phyloP scores from a whole-genome alignment of 2,329 filamentous ascomycete genomes.

The Arthroderma sp. region DNA sequence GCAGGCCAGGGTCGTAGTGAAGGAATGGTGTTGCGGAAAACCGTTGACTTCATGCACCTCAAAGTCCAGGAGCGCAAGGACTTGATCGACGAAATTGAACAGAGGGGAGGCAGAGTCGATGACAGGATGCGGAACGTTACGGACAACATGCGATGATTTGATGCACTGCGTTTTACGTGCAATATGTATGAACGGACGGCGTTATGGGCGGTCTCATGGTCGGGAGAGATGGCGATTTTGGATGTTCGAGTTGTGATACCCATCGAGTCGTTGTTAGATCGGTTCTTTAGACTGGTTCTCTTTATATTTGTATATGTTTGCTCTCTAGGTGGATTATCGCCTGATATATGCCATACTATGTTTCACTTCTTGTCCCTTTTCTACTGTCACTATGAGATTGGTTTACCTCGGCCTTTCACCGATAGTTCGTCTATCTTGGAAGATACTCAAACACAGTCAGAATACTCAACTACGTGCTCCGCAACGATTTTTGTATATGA shows the following conservation, averaged over 20 bases:
- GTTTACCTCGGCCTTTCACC: not conserved
- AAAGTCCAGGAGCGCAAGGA: constrained; percentile 48
- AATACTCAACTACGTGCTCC: no score
- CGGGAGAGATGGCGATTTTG: not conserved
- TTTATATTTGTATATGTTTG: not conserved
- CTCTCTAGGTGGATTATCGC: not conserved
- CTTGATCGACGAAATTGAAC: constrained; percentile 49
- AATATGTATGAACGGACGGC: not conserved
- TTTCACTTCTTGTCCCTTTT: no score
- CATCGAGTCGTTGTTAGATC: not conserved
- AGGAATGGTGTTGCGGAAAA: constrained; percentile 64
- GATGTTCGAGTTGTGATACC: not conserved
- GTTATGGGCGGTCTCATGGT: not conserved
- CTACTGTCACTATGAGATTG: not conserved
- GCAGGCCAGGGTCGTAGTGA: constrained; percentile 76
- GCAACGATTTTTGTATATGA: no score
- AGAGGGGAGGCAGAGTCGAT: constrained; percentile 45
- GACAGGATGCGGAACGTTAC: constrained; percentile 25
- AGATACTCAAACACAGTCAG: no score
- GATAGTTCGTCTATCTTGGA: no score
- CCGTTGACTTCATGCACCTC: constrained; percentile 53
- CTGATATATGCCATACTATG: no score
- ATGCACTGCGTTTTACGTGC: not conserved
- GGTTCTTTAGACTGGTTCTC: not conserved
- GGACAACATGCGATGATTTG: constrained; percentile 6